Conservation (phyloP, 768 basidiomycete genomes). For the Coprinopsis marcescibilis region DNA sequence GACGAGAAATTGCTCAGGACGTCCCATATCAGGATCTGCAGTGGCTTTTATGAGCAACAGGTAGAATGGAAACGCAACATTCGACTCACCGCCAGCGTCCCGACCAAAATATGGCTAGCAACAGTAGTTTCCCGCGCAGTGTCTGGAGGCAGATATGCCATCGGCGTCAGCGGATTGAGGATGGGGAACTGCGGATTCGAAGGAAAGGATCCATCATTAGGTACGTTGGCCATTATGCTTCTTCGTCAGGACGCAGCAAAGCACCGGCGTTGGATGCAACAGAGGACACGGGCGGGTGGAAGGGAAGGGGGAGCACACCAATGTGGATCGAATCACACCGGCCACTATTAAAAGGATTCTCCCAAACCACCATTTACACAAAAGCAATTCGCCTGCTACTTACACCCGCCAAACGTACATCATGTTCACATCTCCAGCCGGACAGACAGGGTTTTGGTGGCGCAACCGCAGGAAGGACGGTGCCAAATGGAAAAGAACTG, state of each 20-base stretch:
- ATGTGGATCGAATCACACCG: neutral
- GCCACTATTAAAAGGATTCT: neutral
- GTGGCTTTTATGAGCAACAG: neutral
- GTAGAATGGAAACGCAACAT: neutral
- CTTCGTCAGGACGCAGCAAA: too few species aligned
- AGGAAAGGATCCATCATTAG: neutral
- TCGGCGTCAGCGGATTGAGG: neutral
- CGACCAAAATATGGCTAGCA: neutral
- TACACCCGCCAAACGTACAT: too few species aligned
- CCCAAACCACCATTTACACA: neutral
- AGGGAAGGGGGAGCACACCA: neutral
- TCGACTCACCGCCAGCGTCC: slow-evolving; percentile 1
- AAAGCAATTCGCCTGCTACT: too few species aligned
- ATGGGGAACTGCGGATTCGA: neutral
- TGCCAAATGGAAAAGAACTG: neutral
- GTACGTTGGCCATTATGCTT: too few species aligned
- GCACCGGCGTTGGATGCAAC: too few species aligned
- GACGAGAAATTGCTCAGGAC: slow-evolving; percentile 17
- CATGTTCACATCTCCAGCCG: neutral
- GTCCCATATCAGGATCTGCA: slow-evolving; percentile 25
- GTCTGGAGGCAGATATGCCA: neutral
- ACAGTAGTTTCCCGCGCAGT: neutral
- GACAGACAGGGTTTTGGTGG: neutral
- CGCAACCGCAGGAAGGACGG: neutral
- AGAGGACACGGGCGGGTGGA: neutral